Evolutionary conservation across 192 early-diverging fungal species (phyloP), one percentile per base, ranked within the genome.

Genomic region (Mortierella alpina): DNA sequence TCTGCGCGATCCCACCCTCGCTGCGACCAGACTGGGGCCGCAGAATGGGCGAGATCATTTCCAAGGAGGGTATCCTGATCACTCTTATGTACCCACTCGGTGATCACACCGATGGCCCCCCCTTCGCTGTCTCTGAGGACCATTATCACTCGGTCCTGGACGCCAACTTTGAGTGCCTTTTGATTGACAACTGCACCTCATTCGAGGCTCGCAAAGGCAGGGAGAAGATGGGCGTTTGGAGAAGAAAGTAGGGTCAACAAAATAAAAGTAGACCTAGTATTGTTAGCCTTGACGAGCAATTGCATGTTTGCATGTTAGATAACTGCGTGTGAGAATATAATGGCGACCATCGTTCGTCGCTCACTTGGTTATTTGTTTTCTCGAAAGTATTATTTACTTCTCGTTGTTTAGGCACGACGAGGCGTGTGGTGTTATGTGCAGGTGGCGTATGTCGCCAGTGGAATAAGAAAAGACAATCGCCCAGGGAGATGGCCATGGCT

Each of bases 71-170:
- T 39, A 69, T 89, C 40, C 84, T 96, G 63, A 88, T 97, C 48
- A 85, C 88, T 18, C 85, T 93, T 57, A 95, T 96, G 90, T 96
- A 77, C 69, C 95, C 95, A 9, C 54, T 97, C 20, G 82, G 75
- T n/a, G 84, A 76, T 17, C 86, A 89, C 60, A 85, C 89, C 48
- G 87, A 85, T 54, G 91, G 94, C 0, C 95, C 95, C 20, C 95
- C 95, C 12, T 96, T 89, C 67, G 66, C 91, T 7, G 84, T 95
- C 11, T 85, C 73, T 61, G 82, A 84, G 53, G 89, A 91, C 17
- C 78, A 88, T 63, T 96, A 95, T 84, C 86, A 85, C 66, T 47
- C 52, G 50, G 62, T 86, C 7, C 68, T 93, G 42, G 84, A 84
- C 31, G 67, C 78, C 8, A 82, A 85, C 74, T 93, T 93, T 86